Conservation (phyloP, 2,329 filamentous ascomycete species). For the Coccinonectria pachysandricola region DNA sequence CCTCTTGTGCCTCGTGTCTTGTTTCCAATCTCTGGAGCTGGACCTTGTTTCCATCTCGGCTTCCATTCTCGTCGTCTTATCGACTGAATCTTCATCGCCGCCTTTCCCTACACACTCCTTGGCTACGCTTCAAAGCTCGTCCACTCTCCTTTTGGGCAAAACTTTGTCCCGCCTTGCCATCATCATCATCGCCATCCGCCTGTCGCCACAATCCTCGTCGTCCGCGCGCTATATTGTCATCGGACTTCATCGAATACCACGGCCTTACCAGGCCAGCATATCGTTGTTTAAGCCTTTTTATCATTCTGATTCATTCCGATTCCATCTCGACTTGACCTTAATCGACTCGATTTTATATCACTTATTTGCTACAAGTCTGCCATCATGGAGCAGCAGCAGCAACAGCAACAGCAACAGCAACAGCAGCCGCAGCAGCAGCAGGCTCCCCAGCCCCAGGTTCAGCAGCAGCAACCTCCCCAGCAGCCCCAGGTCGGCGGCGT, state of each 20-base stretch:
- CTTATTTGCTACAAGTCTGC: constrained; percentile 31
- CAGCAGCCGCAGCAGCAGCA: constrained; percentile 43
- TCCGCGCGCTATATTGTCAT: constrained; percentile 13
- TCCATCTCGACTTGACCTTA: constrained; percentile 25
- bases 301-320: too few species aligned
- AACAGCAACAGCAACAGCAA: constrained; percentile 34
- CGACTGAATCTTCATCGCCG: constrained; percentile 26
- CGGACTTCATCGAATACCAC: constrained; percentile 14
- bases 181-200: constrained; percentile 18
- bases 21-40: constrained; percentile 23
- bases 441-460: too few species aligned
- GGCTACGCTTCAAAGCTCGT: constrained; percentile 24
- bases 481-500: constrained; percentile 45
- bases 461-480: constrained; percentile 34
- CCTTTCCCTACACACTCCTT: constrained; percentile 29
- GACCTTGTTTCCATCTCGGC: constrained; percentile 25
- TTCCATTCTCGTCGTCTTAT: constrained; percentile 31
- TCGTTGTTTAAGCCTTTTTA: too few species aligned
- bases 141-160: constrained; percentile 30
- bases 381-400: constrained; percentile 45
- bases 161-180: constrained; percentile 22
- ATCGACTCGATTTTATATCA: constrained; percentile 23
- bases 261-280: constrained; percentile 14
- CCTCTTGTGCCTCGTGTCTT: constrained; percentile 19
- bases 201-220: constrained; percentile 9